Percentiles rank a stretch among this genome's conserved stretches.
phyloP scores from a whole-genome alignment of 306 rosid genomes.

The Prunus campanulata region DNA sequence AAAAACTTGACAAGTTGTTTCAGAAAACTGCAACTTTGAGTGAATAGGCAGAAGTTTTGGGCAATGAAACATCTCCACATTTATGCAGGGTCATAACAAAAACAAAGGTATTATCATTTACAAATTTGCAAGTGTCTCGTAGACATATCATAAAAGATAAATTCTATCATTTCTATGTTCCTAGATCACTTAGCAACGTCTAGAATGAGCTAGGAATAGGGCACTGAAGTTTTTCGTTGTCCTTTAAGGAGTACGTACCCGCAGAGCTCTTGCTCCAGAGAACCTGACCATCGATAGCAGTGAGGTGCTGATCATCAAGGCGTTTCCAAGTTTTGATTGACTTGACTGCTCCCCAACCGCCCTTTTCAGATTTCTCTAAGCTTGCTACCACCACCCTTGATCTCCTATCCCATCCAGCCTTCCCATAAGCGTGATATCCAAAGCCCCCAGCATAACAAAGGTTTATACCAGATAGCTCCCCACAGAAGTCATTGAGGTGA shows the following conservation, averaged over 20 bases:
- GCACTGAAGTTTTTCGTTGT: neutral
- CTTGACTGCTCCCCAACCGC: slow-evolving; percentile 70
- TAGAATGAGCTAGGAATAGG: slow-evolving; percentile 22
- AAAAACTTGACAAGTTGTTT: neutral
- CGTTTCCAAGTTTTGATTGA: slow-evolving; percentile 92
- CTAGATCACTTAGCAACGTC: neutral
- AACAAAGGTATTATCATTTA: neutral
- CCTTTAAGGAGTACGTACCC: slow-evolving; percentile 41
- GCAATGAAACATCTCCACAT: neutral
- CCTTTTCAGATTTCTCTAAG: slow-evolving; percentile 56
- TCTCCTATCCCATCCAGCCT: slow-evolving; percentile 93
- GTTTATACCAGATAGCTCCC: slow-evolving; percentile 54
- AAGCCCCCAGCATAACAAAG: slow-evolving; percentile 93
- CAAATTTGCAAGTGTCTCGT: neutral
- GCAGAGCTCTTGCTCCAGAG: slow-evolving; percentile 68
- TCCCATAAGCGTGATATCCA: slow-evolving; percentile 94
- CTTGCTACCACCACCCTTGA: slow-evolving; percentile 76
- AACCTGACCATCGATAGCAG: slow-evolving; percentile 52
- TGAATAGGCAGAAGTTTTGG: neutral
- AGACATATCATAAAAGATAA: neutral
- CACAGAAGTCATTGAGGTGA: slow-evolving; percentile 91
- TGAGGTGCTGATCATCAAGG: slow-evolving; percentile 67
- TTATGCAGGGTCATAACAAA: neutral
- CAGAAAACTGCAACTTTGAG: neutral
- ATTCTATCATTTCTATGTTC: neutral